Evolutionary conservation across 192 early-diverging fungal genomes (phyloP), one percentile per base, ranked within the genome.

Genomic region (Chytriomyces sp.): DNA sequence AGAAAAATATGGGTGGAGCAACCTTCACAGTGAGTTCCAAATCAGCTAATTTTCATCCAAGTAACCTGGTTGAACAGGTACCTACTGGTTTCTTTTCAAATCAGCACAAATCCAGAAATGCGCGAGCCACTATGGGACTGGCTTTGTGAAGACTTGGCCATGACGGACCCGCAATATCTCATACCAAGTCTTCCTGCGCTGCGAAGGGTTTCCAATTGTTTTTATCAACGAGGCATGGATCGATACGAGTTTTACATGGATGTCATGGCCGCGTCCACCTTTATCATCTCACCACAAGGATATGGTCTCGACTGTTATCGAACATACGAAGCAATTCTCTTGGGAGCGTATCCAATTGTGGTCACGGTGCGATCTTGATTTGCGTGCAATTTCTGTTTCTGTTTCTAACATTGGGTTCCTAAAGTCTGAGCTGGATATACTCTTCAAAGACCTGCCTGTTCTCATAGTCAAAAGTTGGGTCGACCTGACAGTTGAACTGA

Each of bases 221-320:
- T 10, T 12, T 62, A 22, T 37, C 19, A 37, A 39, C 10, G 38
- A 33, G 31, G 26, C 22, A 37, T 62, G 1, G 26, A 62, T 17
- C 26, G 38, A 37, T 19, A 22, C 39, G 28, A 14, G 0, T 62
- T 62, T 37, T 62, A 62, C 39, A 12, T 14, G 32, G 34, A 62
- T 12, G 19, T n/a, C 26, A 17, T 67, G 8, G 56, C 65, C 12
- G 59, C 28, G 8, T 67, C 57, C 3, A 25, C 10, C n/a, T 67
- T 67, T 67, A 53, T 59, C 0, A 60, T 67, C 4, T 67, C 65
- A 19, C 65, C 65, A 33, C 57, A 25, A 26, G 65, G 65, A 34
- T 17, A 12, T n/a, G 65, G 65, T 10, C 57, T 59, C 19, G 65
- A 67, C 37, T 67, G 65, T 59, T 67, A 67, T 67, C 52, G 65